Percentiles rank a stretch among this genome's conserved stretches.
These are phyloP conservation scores for Phtheirospermum japonicum DNA, from an alignment of 257 asterid species.

Conservation along the genomic window DNA sequence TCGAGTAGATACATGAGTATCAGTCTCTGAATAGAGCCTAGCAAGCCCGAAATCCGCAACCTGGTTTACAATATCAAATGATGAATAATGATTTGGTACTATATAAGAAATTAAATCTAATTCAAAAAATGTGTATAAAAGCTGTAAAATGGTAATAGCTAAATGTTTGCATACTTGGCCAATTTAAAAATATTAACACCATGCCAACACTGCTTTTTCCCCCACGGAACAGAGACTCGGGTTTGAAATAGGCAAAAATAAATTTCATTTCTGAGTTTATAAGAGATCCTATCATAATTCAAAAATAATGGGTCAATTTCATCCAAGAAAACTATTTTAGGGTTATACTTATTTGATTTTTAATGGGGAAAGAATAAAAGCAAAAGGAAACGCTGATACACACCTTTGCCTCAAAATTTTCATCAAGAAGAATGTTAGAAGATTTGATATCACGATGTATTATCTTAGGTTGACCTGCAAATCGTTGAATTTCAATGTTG, in stretches of 20 bases:
- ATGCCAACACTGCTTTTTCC: slow-evolving; percentile 6
- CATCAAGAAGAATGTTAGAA: slow-evolving; percentile 75
- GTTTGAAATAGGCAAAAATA: neutral
- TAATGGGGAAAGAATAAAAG: neutral
- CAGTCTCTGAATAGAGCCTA: slow-evolving; percentile 71
- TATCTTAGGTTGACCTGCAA: slow-evolving; percentile 80
- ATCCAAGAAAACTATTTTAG: too few species aligned
- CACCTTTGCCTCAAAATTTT: slow-evolving; percentile 81
- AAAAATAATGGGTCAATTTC: too few species aligned
- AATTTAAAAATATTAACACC: neutral
- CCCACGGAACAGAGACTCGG: slow-evolving; percentile 9
- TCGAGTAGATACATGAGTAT: slow-evolving; percentile 90
- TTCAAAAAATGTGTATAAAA: slow-evolving; percentile 1
- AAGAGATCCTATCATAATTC: too few species aligned
- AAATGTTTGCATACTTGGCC: slow-evolving; percentile 18
- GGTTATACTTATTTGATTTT: neutral
- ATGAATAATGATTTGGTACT: slow-evolving; percentile 18
- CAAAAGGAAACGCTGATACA: slow-evolving; percentile 11
- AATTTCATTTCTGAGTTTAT: slow-evolving; percentile 8
- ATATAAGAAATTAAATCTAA: slow-evolving; percentile 6
- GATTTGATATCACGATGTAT: slow-evolving; percentile 93
- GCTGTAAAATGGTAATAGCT: neutral
- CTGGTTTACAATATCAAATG: slow-evolving; percentile 37
- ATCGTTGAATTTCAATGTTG: slow-evolving; percentile 26
- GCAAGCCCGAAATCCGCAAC: slow-evolving; percentile 98